Evolutionary conservation across 805 yeast species (phyloP), one percentile per base, ranked within the genome.

Genomic region (Cyberlindnera nakhonratchasimensis): DNA sequence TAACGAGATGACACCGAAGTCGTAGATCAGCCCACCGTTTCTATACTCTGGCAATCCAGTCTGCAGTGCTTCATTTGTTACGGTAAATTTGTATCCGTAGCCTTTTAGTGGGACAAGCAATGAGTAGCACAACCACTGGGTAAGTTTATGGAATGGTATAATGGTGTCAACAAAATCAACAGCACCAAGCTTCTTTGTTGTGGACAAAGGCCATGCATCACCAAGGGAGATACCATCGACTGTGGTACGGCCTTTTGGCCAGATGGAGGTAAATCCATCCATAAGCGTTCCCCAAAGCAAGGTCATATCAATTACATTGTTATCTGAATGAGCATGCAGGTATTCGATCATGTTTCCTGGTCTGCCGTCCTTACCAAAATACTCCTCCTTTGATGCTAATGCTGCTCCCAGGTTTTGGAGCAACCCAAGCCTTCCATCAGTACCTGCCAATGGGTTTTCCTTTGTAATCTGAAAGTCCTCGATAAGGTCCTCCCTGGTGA

Each of bases 41-140:
- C 86, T 72, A 50, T 91, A 88, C 63, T 93, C 99, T 2, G 82
- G 91, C 32, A 93, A 79, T 38, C 98, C 74, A 10, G 91, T 95
- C 56, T 89, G 87, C 34, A 91, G 71, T 0, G 95, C 91, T 60
- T 90, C 90, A 13, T 77, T 73, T 14, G 79, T 61, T 3, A 61
- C 67, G 53, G 86, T 85, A 56, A 89, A 67, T 37, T 72, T 68
- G 40, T 68, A 59, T 4, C 79, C 80, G 45, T 60, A 71, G 14
- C 63, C 59, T 38, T 64, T 66, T 34, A 80, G 61, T 6, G 84
- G 85, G 12, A 71, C 68, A 16, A 80, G 55, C 38, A 80, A 57
- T 2, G 86, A 80, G 54, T 80, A 80, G 17, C 82, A 73, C 9
- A 80, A 63, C 86, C 86, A 80, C 58, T 80, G 86, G 0, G 83